These are phyloP conservation scores for Schoenoplectus tabernaemontani DNA, from an alignment of 202 grass and related monocot genomes.

Conservation along the genomic window DNA sequence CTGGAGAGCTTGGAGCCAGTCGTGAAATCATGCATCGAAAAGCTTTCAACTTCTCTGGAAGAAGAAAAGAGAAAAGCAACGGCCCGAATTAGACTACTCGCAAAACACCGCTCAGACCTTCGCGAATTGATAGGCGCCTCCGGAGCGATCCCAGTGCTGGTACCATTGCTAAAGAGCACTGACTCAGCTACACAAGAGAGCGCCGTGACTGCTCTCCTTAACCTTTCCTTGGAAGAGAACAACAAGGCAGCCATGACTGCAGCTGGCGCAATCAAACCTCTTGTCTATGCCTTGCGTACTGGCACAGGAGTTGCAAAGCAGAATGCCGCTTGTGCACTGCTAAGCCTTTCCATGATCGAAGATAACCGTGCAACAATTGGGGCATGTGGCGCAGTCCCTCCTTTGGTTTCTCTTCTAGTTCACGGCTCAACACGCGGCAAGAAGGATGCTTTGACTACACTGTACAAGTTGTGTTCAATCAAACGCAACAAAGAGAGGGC, in stretches of 20 bases:
- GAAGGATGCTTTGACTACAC: constrained; percentile 89
- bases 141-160: constrained; percentile 69
- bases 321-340: constrained; percentile 85
- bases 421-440: constrained; percentile 65
- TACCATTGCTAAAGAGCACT: constrained; percentile 76
- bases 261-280: constrained; percentile 74
- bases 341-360: constrained; percentile 71
- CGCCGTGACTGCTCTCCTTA: constrained; percentile 83
- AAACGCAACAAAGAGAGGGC: constrained; percentile 86
- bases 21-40: constrained; percentile 61
- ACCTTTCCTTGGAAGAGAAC: constrained; percentile 74
- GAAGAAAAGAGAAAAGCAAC: constrained; percentile 56
- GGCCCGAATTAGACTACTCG: constrained; percentile 52
- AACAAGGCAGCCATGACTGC: constrained; percentile 68
- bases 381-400: constrained; percentile 61
- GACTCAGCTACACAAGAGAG: constrained; percentile 84
- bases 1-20: constrained; percentile 69
- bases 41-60: constrained; percentile 26
- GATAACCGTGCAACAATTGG: constrained; percentile 87
- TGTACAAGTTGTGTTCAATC: constrained; percentile 85
- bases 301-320: constrained; percentile 73
- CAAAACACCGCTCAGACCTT: constrained; percentile 87
- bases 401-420: constrained; percentile 67
- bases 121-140: constrained; percentile 73
- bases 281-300: constrained; percentile 81